Base-by-base conservation (phyloP, 2,329 filamentous ascomycete species). In the Colletotrichum acutatum region DNA sequence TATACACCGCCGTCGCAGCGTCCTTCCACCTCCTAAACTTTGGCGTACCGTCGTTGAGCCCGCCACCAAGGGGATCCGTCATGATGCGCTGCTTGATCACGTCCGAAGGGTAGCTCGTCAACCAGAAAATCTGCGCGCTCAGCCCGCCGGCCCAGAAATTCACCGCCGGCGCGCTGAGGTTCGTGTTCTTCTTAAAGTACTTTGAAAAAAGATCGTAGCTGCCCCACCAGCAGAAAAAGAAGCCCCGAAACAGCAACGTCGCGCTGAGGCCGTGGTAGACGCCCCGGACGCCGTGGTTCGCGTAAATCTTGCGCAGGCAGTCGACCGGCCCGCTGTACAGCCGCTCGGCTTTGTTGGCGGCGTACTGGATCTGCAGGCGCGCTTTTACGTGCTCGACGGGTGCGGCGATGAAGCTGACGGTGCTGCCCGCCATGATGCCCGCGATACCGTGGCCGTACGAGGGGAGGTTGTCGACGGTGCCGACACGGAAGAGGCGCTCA, bases 191-290 rank as follows among this genome's bases (percentile, higher is more conserved):
- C 67, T 89, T 86, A 79, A 98, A 85, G 72, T 88, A 84, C 26
- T 90, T 87, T 5, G 94, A 94, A 77, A 98, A 89, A 34, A 98
- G 77, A 78, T 98, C 96, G 85, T 99, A 99, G 73, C 91, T 93
- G n/a, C 92, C 92, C 97, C 97, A 99, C 95, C 95, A 98, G 86
- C 93, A 97, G 88, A 98, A 98, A 87, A 99, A 99, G 85, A 96
- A 97, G 16, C 91, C 91, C 22, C 97, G 90, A 85, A 98, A 98
- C 60, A 98, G 83, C 61, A 98, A 86, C 0, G 97, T 98, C 1
- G 97, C 94, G 49, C 84, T 86, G 14, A 99, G 88, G 0, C 97
- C 97, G 80, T 95, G 95, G 82, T 96, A 99, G 8, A 99, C 82
- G 46, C 96, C 97, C 26, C 83, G 80, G 3, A 98, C 78, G 58